Evolutionary conservation across 495 filamentous ascomycete genomes (phyloP), one percentile per base, ranked within the genome.

Genomic region (Aspergillus coremiiformis): DNA sequence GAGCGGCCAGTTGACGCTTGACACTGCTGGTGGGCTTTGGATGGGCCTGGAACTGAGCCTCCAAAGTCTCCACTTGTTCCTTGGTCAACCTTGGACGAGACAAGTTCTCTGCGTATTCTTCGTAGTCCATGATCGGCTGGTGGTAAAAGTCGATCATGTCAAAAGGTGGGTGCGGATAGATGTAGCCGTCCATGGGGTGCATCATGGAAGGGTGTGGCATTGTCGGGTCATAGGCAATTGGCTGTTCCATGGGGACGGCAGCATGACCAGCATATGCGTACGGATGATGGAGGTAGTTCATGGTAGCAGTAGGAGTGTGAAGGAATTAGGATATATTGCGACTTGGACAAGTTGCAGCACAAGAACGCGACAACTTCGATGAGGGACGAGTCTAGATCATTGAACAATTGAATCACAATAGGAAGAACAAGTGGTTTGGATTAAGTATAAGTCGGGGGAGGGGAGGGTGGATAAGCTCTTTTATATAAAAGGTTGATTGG

Each of bases 41-140:
- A 59, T 87, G 84, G 53, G 85, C 79, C 55, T 81, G 74, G 59
- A 90, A 92, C 42, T 89, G 82, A 17, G 78, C 73, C 60, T 92
- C 87, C 46, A 92, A 66, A 19, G 82, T 78, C 54, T 88, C 86
- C 22, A 90, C 83, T 72, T 92, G 87, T 51, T 90, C 87, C 68
- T 89, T 89, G 42, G 87, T 85, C 60, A 92, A 75, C 21, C 87
- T 77, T 11, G 87, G 86, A 42, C 77, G 72, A 10, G 73, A 78
- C 27, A 77, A 63, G 47, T 75, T 77, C 55, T 81, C 77, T 37
- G 70, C 63, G 56, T 74, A 73, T 62, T 74, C 69, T 47, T 75
- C 72, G 59, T 73, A 76, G 54, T 76, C 73, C 71, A 73, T 73
- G 39, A 75, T 71, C 9, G 71, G 70, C 54, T 74, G 73, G 55